phyloP scores from a whole-genome alignment of 768 basidiomycete genomes.

The Mycena galopus region DNA sequence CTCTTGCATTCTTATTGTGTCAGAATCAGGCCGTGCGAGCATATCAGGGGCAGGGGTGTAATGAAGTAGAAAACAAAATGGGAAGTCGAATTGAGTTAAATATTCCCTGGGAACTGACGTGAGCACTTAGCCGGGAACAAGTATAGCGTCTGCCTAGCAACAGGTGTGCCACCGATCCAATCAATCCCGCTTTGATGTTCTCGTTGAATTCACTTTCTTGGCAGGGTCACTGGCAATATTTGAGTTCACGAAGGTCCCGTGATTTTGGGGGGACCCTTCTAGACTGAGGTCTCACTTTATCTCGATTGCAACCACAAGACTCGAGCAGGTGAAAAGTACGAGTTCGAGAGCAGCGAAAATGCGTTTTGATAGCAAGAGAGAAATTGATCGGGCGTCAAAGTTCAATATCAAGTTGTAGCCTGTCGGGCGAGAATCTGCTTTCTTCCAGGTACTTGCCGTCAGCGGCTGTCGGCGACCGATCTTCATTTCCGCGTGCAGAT shows the following conservation, averaged over 20 bases:
- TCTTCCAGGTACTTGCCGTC: neutral
- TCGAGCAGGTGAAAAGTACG: neutral
- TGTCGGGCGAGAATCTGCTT: no score
- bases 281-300: neutral
- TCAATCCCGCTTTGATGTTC: no score
- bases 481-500: neutral
- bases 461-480: neutral
- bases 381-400: neutral
- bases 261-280: neutral
- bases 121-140: no score
- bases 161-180: no score
- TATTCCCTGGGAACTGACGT: no score
- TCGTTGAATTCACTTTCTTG: no score
- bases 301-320: neutral
- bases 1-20: no score
- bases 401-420: neutral
- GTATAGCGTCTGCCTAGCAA: no score
- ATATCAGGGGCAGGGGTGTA: no score
- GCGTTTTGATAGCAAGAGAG: neutral
- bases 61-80: no score
- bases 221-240: neutral
- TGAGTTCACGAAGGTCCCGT: conserved; percentile 1
- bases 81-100: no score
- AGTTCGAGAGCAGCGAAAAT: conserved; percentile 1
- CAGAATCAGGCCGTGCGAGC: no score